These are phyloP conservation scores for Debaryomyces hansenii DNA, from an alignment of 805 yeast genomes.

Conservation along the genomic window DNA sequence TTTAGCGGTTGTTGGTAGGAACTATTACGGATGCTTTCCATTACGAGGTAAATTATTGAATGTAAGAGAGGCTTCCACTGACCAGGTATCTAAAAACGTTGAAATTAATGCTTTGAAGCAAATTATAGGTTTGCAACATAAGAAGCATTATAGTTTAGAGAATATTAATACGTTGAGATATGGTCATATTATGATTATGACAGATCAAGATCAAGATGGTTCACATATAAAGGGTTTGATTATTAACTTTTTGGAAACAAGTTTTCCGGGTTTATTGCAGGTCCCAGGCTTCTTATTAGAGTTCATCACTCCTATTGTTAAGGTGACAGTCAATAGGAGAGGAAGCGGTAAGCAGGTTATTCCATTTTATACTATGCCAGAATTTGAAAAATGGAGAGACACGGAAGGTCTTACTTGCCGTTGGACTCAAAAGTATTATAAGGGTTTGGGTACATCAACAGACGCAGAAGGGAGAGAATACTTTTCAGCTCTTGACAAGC, in stretches of 20 bases:
- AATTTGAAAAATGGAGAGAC: conserved; percentile 91
- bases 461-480: conserved; percentile 83
- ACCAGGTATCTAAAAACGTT: conserved; percentile 87
- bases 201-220: conserved; percentile 99
- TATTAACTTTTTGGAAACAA: conserved; percentile 87
- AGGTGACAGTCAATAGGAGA: conserved; percentile 68
- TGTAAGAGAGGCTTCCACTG: conserved; percentile 96
- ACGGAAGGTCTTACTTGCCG: conserved; percentile 70
- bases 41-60: conserved; percentile 91
- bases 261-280: conserved; percentile 89
- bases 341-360: conserved; percentile 50
- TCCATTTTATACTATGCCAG: conserved; percentile 92
- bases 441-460: conserved; percentile 96
- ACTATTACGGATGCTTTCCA: conserved; percentile 93
- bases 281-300: conserved; percentile 91
- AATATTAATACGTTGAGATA: conserved; percentile 77
- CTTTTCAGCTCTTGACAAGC: conserved; percentile 80
- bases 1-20: conserved; percentile 91
- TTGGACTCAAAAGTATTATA: conserved; percentile 94
- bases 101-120: conserved; percentile 95
- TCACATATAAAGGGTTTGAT: conserved; percentile 95
- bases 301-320: conserved; percentile 94
- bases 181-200: conserved; percentile 98
- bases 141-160: conserved; percentile 64
- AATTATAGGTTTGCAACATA: conserved; percentile 94